Evolutionary conservation across 768 basidiomycete genomes (phyloP), one percentile per base, ranked within the genome.

Genomic region (Hydnomerulius pinastri): DNA sequence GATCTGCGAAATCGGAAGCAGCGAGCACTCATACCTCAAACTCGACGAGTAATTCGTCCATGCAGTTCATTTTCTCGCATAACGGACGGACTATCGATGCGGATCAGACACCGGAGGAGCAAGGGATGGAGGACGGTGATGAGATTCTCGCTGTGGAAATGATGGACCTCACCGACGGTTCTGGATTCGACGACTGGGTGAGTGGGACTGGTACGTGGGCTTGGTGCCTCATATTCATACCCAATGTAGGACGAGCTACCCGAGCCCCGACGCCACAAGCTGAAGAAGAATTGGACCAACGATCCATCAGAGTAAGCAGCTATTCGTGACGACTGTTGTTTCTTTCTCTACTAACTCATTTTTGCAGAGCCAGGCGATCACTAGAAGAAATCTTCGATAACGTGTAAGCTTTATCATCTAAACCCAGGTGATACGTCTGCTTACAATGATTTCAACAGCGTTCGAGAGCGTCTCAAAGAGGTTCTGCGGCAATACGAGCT

Each of bases 61-160:
- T 88, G 77, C 86, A 87, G 67, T 94, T 93, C 68, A 76, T 94
- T 40, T 94, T 93, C 71, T 88, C 88, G 9, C 86, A 90, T 62
- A 83, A 87, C 53, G 92, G 92, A 21, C 75, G 88, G 57, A 81
- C 81, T 43, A 66, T 94, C n/a, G 87, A 90, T 48, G 77, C 83
- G 12, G 89, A 92, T 43, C 85, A 86, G 65, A 91, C 92, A 9
- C 87, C 90, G 20, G 91, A 93, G 64, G 90, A 93, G 58, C 79
- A 84, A 41, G 88, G 87, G 5, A 87, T 94, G 77, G 91, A 94
- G 60, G 88, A 92, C 58, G 85, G 85, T 5, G 92, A 94, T 65
- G 90, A 92, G 70, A 90, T 94, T 64, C 73, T 92, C 43, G 92
- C 92, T 12, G 86, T 93, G 17, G 92, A 94, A 71, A 70, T 94